phyloP scores from a whole-genome alignment of 2,329 filamentous ascomycete genomes.

The Calycina marina region DNA sequence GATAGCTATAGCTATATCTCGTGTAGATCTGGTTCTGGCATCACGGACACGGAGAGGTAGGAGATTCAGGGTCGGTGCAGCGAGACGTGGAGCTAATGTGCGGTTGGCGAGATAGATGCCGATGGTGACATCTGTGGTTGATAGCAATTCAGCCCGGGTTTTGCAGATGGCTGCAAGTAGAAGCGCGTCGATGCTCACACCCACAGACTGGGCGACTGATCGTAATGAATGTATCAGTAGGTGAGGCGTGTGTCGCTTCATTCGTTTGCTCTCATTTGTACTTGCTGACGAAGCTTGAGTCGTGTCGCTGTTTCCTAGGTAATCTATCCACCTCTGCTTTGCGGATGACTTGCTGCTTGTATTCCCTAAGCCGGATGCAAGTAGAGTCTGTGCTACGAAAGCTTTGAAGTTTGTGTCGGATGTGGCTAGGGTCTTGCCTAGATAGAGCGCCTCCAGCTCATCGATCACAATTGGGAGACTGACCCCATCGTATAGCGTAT shows the following conservation, averaged over 20 bases:
- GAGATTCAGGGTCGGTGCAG: slow-evolving; percentile 64
- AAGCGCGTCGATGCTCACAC: slow-evolving; percentile 56
- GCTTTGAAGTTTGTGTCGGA: slow-evolving; percentile 10
- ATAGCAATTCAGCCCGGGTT: slow-evolving; percentile 8
- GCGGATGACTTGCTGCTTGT: slow-evolving; percentile 25
- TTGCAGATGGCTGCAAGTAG: slow-evolving; percentile 61
- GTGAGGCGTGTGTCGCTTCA: slow-evolving; percentile 28
- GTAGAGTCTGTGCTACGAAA: slow-evolving; percentile 29
- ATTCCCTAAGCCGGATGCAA: slow-evolving; percentile 13
- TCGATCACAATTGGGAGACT: slow-evolving; percentile 53
- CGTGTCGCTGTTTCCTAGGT: slow-evolving; percentile 17
- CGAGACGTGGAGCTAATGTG: slow-evolving; percentile 27
- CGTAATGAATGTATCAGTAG: slow-evolving; percentile 30
- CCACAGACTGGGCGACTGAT: slow-evolving; percentile 29
- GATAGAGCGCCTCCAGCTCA: slow-evolving; percentile 32
- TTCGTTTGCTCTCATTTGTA: background rate
- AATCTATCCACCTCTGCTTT: slow-evolving; percentile 29
- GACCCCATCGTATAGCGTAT: slow-evolving; percentile 78
- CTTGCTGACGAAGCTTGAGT: slow-evolving; percentile 21
- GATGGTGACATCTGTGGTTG: slow-evolving; percentile 38
- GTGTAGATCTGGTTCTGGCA: slow-evolving; percentile 23
- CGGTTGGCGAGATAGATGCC: slow-evolving; percentile 79
- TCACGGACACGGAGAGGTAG: slow-evolving; percentile 50
- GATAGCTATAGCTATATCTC: slow-evolving; percentile 41
- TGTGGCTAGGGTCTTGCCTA: slow-evolving; percentile 6